Evolutionary conservation across 768 basidiomycete species (phyloP).

Genomic region (Mrakia blollopis): DNA sequence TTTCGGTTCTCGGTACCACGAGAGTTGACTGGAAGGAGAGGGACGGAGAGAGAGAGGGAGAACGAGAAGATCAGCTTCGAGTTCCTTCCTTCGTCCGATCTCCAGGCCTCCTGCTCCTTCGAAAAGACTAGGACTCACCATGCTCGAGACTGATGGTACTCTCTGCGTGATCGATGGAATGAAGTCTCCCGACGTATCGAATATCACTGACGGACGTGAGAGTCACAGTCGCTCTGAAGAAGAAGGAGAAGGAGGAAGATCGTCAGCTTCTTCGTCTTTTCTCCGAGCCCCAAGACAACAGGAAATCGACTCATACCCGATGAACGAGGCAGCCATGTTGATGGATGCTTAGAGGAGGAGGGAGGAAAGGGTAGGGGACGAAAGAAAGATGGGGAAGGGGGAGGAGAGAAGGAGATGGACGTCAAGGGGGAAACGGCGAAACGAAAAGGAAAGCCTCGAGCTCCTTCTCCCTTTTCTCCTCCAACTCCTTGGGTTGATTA

Average conservation of each 20-base stretch:
- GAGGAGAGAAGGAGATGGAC: constrained; percentile 1
- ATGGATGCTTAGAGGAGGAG: background rate
- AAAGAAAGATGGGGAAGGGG: background rate
- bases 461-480: too few relatives aligned
- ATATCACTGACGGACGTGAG: constrained; percentile 88
- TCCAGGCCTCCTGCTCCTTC: background rate
- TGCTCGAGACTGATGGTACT: constrained; percentile 84
- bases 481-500: too few relatives aligned
- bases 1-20: constrained; percentile 83
- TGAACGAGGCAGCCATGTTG: constrained; percentile 28
- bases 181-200: constrained; percentile 79
- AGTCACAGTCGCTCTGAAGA: constrained; percentile 53
- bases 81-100: background rate
- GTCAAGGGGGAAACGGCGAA: too few relatives aligned
- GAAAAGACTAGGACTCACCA: constrained; percentile 51
- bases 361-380: background rate
- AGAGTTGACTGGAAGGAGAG: constrained; percentile 56
- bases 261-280: background rate
- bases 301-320: constrained; percentile 13
- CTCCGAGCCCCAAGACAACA: background rate
- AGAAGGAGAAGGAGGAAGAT: constrained; percentile 6
- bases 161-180: constrained; percentile 76
- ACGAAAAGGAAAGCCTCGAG: too few relatives aligned
- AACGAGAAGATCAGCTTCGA: constrained; percentile 6
- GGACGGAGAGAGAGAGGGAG: background rate